phyloP scores from a whole-genome alignment of 345 rosid species.

The Lepidium africanum region DNA sequence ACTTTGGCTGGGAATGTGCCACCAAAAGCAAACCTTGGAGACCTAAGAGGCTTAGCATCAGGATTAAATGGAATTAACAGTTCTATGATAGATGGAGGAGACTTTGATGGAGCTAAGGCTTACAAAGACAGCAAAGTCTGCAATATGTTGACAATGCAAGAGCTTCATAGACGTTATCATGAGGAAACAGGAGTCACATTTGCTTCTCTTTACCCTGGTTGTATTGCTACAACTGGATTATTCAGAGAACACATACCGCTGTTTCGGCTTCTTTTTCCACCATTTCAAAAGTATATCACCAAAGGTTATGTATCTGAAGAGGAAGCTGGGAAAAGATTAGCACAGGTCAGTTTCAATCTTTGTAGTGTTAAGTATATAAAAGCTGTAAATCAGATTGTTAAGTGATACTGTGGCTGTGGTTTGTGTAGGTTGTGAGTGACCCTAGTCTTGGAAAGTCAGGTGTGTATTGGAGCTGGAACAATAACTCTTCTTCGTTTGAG shows the following conservation, averaged over 20 bases:
- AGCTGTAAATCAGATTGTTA: background rate
- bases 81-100: constrained; percentile 90
- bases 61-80: constrained; percentile 80
- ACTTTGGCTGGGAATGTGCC: constrained; percentile 99
- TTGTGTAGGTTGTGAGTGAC: constrained; percentile 70
- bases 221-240: constrained; percentile 96
- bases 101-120: constrained; percentile 92
- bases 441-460: constrained; percentile 84
- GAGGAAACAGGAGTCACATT: constrained; percentile 82
- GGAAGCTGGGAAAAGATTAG: constrained; percentile 89
- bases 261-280: constrained; percentile 87
- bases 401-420: background rate
- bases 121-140: constrained; percentile 99
- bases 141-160: constrained; percentile 96
- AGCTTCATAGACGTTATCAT: constrained; percentile 87
- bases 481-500: constrained; percentile 77
- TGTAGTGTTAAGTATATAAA: background rate
- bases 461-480: constrained; percentile 97
- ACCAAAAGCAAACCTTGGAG: constrained; percentile 92
- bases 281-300: constrained; percentile 95
- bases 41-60: constrained; percentile 80
- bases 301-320: constrained; percentile 93
- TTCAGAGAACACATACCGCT: constrained; percentile 94
- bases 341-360: constrained; percentile 49
- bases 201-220: constrained; percentile 93